Evolutionary conservation across 192 early-diverging fungal species (phyloP).

Genomic region (Coemansia furcata): DNA sequence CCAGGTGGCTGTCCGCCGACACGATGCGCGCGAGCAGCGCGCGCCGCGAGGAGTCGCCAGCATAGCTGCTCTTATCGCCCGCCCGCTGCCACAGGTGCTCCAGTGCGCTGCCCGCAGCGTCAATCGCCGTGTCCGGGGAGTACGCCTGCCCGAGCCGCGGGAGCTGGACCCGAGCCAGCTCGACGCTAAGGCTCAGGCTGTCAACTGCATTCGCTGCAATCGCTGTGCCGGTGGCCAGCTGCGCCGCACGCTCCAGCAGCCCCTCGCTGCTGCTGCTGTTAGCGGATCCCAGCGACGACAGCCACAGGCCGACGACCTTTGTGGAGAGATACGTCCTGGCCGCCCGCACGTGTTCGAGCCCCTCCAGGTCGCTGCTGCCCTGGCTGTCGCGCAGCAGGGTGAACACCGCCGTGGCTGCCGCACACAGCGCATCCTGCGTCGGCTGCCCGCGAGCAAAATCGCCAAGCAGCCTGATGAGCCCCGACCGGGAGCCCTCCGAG

Average conservation of each 20-base stretch:
- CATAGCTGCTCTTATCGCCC: neutral
- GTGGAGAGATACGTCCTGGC: constrained; percentile 2
- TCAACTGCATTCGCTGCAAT: too few relatives aligned
- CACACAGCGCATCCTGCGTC: neutral
- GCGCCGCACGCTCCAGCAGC: constrained; percentile 17
- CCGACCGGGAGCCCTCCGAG: neutral
- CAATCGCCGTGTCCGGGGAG: neutral
- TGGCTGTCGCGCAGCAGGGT: constrained; percentile 6
- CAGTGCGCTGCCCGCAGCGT: neutral
- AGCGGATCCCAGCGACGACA: constrained; percentile 5
- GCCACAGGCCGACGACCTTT: constrained; percentile 19
- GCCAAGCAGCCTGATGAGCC: constrained; percentile 3
- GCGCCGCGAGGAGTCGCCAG: neutral
- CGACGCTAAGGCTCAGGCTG: neutral
- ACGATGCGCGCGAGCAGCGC: constrained; percentile 25
- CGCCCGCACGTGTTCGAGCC: neutral
- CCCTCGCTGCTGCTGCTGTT: neutral
- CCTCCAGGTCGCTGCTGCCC: neutral
- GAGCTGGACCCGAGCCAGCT: constrained; percentile 4
- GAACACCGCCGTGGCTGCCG: constrained; percentile 18
- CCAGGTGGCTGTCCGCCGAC: constrained; percentile 11
- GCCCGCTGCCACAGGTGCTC: constrained; percentile 10
- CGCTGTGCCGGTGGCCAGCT: neutral
- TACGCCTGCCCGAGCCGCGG: constrained; percentile 7
- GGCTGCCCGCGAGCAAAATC: neutral